Conservation (phyloP, 1,284 basidiomycete genomes). For the Sporisorium sorghi region DNA sequence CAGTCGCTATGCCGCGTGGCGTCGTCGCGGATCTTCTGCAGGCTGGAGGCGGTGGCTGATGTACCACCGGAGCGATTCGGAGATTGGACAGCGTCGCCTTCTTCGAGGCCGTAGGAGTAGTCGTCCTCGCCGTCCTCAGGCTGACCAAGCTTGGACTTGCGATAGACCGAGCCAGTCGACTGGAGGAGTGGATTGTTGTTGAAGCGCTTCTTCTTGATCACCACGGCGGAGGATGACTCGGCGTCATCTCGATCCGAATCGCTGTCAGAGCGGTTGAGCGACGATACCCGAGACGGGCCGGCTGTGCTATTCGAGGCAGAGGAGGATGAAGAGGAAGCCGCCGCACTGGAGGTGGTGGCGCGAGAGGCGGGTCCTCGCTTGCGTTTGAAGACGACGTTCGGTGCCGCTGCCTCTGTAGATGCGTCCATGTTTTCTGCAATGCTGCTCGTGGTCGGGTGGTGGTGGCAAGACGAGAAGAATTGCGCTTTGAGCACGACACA, state of each 20-base stretch:
- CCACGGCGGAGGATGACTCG: constrained; percentile 22
- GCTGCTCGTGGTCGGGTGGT: not conserved
- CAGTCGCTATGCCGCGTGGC: constrained; percentile 71
- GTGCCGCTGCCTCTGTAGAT: constrained; percentile 5
- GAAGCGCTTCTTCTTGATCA: constrained; percentile 40
- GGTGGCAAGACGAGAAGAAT: constrained; percentile 12
- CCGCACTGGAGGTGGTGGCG: constrained; percentile 4
- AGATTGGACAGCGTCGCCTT: too few species aligned
- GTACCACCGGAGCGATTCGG: not conserved
- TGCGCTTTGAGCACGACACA: not conserved
- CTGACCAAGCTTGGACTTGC: constrained; percentile 19
- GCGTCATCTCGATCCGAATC: constrained; percentile 16
- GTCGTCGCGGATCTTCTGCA: constrained; percentile 65
- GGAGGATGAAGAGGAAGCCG: not conserved
- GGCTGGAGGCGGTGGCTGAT: constrained; percentile 3
- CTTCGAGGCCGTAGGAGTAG: constrained; percentile 6
- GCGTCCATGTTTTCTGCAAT: constrained; percentile 14
- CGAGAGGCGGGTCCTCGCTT: constrained; percentile 36
- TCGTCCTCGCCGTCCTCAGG: constrained; percentile 18
- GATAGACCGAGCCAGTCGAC: constrained; percentile 27
- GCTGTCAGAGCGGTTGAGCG: constrained; percentile 3
- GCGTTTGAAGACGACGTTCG: constrained; percentile 37
- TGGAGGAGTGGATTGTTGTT: constrained; percentile 36
- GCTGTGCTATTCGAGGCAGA: constrained; percentile 9
- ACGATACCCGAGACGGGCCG: constrained; percentile 24